These are phyloP conservation scores for Herpetospermum pedunculosum DNA, from an alignment of 306 rosid genomes.

Conservation along the genomic window DNA sequence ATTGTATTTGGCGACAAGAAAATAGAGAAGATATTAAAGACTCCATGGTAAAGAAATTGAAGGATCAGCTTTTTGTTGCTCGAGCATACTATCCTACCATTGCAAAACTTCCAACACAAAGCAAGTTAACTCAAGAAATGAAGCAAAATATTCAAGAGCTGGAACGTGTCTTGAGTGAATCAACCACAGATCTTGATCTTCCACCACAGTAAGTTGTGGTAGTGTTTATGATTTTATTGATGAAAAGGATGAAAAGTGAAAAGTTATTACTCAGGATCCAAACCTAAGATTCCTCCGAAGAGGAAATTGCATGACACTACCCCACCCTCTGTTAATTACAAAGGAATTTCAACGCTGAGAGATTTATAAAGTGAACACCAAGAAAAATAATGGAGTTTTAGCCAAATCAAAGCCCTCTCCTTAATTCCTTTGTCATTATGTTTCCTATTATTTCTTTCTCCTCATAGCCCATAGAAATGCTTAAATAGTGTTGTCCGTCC, in stretches of 20 bases:
- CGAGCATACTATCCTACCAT: constrained; percentile 90
- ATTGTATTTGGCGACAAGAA: constrained; percentile 75
- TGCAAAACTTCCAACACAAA: constrained; percentile 74
- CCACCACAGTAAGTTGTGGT: constrained; percentile 59
- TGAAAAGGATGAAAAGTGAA: neutral
- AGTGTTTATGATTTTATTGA: constrained; percentile 11
- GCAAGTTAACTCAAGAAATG: constrained; percentile 66
- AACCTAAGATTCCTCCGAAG: neutral
- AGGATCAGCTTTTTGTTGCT: constrained; percentile 91
- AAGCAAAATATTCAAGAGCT: constrained; percentile 86
- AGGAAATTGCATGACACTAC: neutral
- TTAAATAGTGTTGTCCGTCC: neutral
- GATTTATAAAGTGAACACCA: neutral
- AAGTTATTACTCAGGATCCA: neutral
- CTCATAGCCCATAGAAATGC: neutral
- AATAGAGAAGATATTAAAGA: constrained; percentile 83
- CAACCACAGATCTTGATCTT: constrained; percentile 80
- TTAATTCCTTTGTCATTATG: neutral
- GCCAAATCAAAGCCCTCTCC: neutral
- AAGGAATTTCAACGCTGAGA: neutral
- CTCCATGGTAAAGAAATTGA: constrained; percentile 63
- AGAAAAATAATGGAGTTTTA: neutral
- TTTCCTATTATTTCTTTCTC: neutral
- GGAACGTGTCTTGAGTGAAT: constrained; percentile 88
- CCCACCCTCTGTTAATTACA: neutral